Conservation (phyloP, 352 stramenopile species). For the Phytophthora sp. region DNA sequence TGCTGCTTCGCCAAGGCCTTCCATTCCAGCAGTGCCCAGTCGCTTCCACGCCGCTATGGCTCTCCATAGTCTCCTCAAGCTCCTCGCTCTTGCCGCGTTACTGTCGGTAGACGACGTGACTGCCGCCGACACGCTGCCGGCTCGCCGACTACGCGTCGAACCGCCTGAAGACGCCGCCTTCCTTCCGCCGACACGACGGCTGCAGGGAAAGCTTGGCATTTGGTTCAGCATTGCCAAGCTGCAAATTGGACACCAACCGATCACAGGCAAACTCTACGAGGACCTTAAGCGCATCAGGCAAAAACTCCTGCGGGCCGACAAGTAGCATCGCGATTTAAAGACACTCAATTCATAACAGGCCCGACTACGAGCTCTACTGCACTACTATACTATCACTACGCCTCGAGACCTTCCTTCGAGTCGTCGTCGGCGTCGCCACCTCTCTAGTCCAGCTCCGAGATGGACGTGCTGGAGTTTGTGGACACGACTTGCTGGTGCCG, state of each 20-base stretch:
- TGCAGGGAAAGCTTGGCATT: not conserved
- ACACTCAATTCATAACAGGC: no score
- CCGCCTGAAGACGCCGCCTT: not conserved
- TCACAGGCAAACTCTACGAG: constrained; percentile 3
- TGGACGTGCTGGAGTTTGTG: constrained; percentile 13
- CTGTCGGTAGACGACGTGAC: not conserved
- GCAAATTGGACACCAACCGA: not conserved
- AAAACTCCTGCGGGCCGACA: not conserved
- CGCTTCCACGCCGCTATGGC: no score
- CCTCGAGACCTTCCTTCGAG: constrained; percentile 9
- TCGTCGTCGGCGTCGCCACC: no score
- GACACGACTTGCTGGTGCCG: constrained; percentile 17
- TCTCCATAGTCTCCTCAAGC: constrained; percentile 1
- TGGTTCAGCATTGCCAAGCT: not conserved
- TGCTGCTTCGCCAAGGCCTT: no score
- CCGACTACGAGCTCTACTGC: not conserved
- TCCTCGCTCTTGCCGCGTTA: constrained; percentile 6
- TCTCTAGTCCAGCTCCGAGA: constrained; percentile 36
- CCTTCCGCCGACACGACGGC: not conserved
- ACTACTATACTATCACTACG: constrained; percentile 6
- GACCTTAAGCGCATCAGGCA: constrained; percentile 6
- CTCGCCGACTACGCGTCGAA: constrained; percentile 1
- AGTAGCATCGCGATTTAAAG: not conserved
- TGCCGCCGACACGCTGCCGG: not conserved
- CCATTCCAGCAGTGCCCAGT: no score